Evolutionary conservation across 306 rosid genomes (phyloP).

Genomic region (Rubus idaeus): DNA sequence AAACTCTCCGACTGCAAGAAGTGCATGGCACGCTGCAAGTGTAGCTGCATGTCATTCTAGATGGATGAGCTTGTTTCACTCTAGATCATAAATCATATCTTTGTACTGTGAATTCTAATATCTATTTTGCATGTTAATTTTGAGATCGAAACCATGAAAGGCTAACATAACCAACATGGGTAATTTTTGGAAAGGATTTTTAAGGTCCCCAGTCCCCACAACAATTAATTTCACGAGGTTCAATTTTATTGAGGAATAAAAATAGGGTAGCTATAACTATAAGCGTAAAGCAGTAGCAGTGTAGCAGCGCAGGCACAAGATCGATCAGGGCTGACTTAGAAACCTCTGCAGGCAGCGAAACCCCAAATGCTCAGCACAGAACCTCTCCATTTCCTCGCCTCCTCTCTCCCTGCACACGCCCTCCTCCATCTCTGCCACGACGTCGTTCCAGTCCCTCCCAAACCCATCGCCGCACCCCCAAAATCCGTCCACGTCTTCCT

Average conservation of each 20-base stretch:
- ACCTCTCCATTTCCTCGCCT: slow-evolving; percentile 75
- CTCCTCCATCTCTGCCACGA: slow-evolving; percentile 78
- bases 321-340: slow-evolving; percentile 56
- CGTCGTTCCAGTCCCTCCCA: slow-evolving; percentile 58
- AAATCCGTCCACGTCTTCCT: slow-evolving; percentile 31
- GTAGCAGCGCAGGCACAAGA: background rate
- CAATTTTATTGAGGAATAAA: too few species aligned
- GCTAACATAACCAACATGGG: too few species aligned
- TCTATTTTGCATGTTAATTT: background rate
- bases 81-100: background rate
- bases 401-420: slow-evolving; percentile 71
- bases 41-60: slow-evolving; percentile 51
- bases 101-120: background rate
- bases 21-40: slow-evolving; percentile 82
- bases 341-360: slow-evolving; percentile 89
- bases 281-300: background rate
- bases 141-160: background rate
- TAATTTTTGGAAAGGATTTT: too few species aligned
- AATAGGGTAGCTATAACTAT: background rate
- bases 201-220: too few species aligned
- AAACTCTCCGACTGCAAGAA: slow-evolving; percentile 63
- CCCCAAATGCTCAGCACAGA: slow-evolving; percentile 65
- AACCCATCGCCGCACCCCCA: slow-evolving; percentile 30
- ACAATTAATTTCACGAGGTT: too few species aligned
- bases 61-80: background rate